Base-by-base conservation (phyloP, 2,329 filamentous ascomycete species). In the Aspergillus tamarii region DNA sequence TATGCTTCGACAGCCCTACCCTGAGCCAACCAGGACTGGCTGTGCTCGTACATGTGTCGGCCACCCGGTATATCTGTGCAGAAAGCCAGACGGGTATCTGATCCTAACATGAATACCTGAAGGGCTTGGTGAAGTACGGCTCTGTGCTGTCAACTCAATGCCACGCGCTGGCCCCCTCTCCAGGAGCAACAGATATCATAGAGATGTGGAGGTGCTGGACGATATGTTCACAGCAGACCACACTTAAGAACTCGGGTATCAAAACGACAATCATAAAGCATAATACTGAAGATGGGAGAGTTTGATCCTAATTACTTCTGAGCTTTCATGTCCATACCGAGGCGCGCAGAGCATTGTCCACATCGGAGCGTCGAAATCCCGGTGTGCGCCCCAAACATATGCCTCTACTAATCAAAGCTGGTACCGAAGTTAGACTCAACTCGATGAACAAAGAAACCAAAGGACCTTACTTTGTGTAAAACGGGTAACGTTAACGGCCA, bases 351-450 rank as follows among this genome's bases (percentile, higher is more conserved):
- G 69, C 69, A n/a, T 45, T 63, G 46, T 71, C 70, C 8, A 73
- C 71, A 57, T 73, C 67, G 19, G 45, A 48, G 6, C 68, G 63
- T 30, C 64, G 65, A 52, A 73, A 73, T 0, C 71, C 71, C 0
- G 71, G 71, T 21, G 71, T 68, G 5, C 71, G 70, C 23, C 71
- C 71, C n/a, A 73, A 65, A 48, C 70, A 73, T 11, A 72, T 65
- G 0, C 66, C 69, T 34, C 50, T 62, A 34, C 36, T 53, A 12
- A 71, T 63, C 48, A 73, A 62, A 3, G 64, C 71, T 73, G 52
- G 11, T 4, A 12, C 2, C 5, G 3, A 41, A 10, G 59, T 71
- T 48, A 69, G 66, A 53, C 36, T 32, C 16, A 7, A 34, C 30
- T 34, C 26, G 54, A 26, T 19, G 26, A 28, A 46, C 23, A 59